phyloP scores from a whole-genome alignment of 2,329 filamentous ascomycete genomes.

The Trichoderma afroharzianum region DNA sequence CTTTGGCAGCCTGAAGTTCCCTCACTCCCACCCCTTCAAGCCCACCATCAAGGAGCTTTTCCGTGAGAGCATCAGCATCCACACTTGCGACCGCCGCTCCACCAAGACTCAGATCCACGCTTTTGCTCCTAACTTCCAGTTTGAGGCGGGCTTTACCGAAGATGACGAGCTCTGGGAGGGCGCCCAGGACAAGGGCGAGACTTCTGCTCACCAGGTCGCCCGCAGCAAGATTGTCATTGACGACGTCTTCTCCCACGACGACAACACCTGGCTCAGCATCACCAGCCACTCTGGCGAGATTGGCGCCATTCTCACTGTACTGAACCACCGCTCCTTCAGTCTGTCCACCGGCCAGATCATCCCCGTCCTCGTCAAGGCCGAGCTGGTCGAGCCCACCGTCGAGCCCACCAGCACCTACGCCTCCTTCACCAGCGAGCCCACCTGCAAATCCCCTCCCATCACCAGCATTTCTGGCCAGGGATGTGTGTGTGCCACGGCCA shows the following conservation, averaged over 20 bases:
- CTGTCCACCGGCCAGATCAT: conserved; percentile 66
- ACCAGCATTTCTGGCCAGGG: conserved; percentile 40
- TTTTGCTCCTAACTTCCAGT: conserved; percentile 49
- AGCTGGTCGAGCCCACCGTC: conserved; percentile 35
- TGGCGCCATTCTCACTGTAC: conserved; percentile 46
- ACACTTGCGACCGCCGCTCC: conserved; percentile 64
- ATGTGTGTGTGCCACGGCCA: conserved; percentile 37
- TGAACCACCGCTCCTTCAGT: conserved; percentile 59
- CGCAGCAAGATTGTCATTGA: conserved; percentile 51
- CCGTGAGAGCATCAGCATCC: conserved; percentile 62
- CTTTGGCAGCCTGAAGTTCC: conserved; percentile 52
- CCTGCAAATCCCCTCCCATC: conserved; percentile 43
- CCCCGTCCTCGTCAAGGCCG: conserved; percentile 62
- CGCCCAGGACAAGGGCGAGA: conserved; percentile 41
- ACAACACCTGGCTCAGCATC: conserved; percentile 54
- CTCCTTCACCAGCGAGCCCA: conserved; percentile 39
- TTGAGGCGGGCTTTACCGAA: conserved; percentile 62
- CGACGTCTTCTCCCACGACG: conserved; percentile 52
- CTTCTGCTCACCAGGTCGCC: conserved; percentile 44
- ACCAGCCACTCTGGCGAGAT: conserved; percentile 61
- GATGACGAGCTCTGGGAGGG: conserved; percentile 45
- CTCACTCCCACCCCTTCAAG: conserved; percentile 47
- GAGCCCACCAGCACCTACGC: conserved; percentile 30
- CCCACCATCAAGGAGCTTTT: conserved; percentile 62
- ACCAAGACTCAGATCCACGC: conserved; percentile 50